A percentile compares a stretch with the other conserved stretches of the same genome.
Conservation (phyloP, 176 grass and related monocot genomes). For the Phoenix roebelenii region DNA sequence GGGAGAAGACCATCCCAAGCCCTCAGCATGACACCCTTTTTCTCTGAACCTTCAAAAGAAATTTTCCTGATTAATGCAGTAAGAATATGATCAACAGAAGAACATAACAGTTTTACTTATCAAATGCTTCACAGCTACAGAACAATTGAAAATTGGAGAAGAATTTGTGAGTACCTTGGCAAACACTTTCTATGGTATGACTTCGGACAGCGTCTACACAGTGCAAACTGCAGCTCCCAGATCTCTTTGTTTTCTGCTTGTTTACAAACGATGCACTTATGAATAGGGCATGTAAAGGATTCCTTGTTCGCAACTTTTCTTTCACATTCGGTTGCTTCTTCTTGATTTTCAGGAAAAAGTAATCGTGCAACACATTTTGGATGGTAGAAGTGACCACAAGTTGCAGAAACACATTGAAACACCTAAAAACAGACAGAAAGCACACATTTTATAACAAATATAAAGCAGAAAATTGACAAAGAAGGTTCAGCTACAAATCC, state of each 20-base stretch:
- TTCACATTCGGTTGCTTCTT: slow-evolving; percentile 37
- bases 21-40: slow-evolving; percentile 41
- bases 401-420: slow-evolving; percentile 88
- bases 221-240: slow-evolving; percentile 58
- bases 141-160: background rate
- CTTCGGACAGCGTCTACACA: slow-evolving; percentile 81
- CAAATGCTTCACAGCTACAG: too few relatives aligned
- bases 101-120: too few relatives aligned
- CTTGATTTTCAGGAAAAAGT: slow-evolving; percentile 39
- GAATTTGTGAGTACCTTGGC: slow-evolving; percentile 36
- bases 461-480: too few relatives aligned
- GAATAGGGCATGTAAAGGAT: slow-evolving; percentile 72
- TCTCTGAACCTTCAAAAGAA: slow-evolving; percentile 34
- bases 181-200: slow-evolving; percentile 93
- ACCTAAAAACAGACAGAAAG: slow-evolving; percentile 29
- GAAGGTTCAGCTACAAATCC: too few relatives aligned
- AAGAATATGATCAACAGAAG: background rate
- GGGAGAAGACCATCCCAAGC: slow-evolving; percentile 55
- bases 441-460: too few relatives aligned
- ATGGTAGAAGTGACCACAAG: slow-evolving; percentile 95
- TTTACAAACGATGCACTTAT: slow-evolving; percentile 67
- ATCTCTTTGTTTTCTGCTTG: slow-evolving; percentile 54
- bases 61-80: slow-evolving; percentile 34
- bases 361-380: slow-evolving; percentile 62
- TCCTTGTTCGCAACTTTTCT: slow-evolving; percentile 46